Evolutionary conservation across 1,284 basidiomycete genomes (phyloP), one percentile per base, ranked within the genome.

Genomic region (Rhodotorula sp.): DNA sequence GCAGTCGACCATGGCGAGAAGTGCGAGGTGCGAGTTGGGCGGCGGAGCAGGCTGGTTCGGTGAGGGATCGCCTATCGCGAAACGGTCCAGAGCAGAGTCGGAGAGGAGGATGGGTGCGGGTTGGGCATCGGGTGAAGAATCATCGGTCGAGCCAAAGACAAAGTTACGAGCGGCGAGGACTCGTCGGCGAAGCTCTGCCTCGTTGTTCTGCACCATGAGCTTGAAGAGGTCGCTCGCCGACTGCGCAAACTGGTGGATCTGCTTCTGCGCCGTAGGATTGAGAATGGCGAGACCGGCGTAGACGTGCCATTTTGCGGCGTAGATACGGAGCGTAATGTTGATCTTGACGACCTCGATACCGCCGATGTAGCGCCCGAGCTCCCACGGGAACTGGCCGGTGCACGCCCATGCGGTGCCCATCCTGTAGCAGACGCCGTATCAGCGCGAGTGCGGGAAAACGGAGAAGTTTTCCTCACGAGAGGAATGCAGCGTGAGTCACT

Each of bases 301-400:
- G 76, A 99, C 95, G 82, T 99, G 96, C 94, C 94, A 99, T 77
- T 94, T 90, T 79, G 94, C 95, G 55, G 92, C 87, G 82, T 98
- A 98, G 78, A 99, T 98, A 2, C 96, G 92, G 22, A 95, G 86
- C 70, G 90, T 90, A 79, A 99, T 90, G 84, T 99, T 99, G 77
- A 97, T 94, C 82, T 99, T 99, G 77, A 94, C 93, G 13, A 93
- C 95, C 81, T 99, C 95, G 77, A 99, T 95, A 0, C 96, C 96
- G n/a, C 94, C 92, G 48, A 96, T 91, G 81, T 98, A 98, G 66
- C 90, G 87, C 15, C 83, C 83, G 53, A 92, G 89, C 81, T 98
- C 94, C 96, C 95, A 99, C 3, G 96, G 96, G 79, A 97, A 99
- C 30, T 85, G 84, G 22, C 84, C 82, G 22, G 87, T 85, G 67